These are phyloP conservation scores for Colletotrichum sp. DNA, from an alignment of 2,329 filamentous ascomycete genomes.

Conservation along the genomic window DNA sequence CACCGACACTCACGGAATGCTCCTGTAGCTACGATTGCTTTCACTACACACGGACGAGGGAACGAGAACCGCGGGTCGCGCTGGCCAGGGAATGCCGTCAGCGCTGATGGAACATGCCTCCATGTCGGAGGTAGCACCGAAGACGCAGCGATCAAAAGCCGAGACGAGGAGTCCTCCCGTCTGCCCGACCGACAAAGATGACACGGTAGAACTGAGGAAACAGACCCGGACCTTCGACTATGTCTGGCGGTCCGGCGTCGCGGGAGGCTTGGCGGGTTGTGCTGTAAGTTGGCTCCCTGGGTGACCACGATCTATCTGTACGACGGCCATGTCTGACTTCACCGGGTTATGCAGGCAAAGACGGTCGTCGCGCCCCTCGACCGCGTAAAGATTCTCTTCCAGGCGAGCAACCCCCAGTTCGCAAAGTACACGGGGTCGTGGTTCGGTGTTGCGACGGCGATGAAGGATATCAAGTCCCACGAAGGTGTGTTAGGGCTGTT, in stretches of 20 bases:
- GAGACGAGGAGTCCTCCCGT: constrained; percentile 42
- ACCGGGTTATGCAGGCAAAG: constrained; percentile 72
- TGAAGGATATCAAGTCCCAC: constrained; percentile 79
- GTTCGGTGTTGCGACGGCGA: constrained; percentile 81
- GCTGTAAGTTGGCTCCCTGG: constrained; percentile 66
- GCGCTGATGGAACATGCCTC: constrained; percentile 62
- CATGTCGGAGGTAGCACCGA: constrained; percentile 56
- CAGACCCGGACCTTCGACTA: constrained; percentile 79
- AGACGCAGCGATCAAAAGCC: constrained; percentile 28
- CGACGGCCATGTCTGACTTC: not conserved
- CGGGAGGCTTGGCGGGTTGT: constrained; percentile 90
- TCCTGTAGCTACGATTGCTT: not conserved
- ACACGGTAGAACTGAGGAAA: constrained; percentile 47
- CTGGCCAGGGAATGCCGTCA: constrained; percentile 55
- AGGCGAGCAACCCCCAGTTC: constrained; percentile 92
- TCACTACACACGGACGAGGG: not conserved
- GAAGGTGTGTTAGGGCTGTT: constrained; percentile 82
- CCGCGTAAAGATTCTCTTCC: constrained; percentile 98
- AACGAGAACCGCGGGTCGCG: constrained; percentile 6
- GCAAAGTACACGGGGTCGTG: constrained; percentile 91
- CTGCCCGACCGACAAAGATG: constrained; percentile 57
- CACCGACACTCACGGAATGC: not conserved
- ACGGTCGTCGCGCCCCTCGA: constrained; percentile 95
- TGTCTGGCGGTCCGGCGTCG: constrained; percentile 80
- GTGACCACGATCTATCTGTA: not conserved